Conservation (phyloP, 768 basidiomycete genomes). For the Obba rivulosa region DNA sequence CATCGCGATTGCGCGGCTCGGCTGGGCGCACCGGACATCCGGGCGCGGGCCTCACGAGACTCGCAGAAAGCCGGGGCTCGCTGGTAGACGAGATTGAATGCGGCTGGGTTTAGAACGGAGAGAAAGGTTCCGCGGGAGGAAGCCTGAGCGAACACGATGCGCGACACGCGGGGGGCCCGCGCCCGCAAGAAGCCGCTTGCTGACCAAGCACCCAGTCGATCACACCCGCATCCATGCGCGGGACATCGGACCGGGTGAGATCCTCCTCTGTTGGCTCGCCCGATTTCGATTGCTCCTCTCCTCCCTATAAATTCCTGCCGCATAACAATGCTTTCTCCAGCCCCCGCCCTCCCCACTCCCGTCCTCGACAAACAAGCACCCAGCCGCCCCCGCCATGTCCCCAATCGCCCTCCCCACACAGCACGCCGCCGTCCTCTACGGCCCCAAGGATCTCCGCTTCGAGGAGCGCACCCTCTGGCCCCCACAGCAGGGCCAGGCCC, state of each 20-base stretch:
- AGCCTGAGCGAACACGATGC: not conserved
- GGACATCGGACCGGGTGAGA: slow-evolving; percentile 28
- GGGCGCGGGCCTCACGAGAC: not conserved
- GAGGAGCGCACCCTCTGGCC: slow-evolving; percentile 71
- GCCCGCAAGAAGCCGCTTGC: slow-evolving; percentile 3
- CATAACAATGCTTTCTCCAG: slow-evolving; percentile 16
- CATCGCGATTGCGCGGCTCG: not conserved
- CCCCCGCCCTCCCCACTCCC: slow-evolving; percentile 16
- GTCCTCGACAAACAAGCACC: slow-evolving; percentile 1
- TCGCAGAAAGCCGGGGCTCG: too few species aligned
- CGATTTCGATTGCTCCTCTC: slow-evolving; percentile 15
- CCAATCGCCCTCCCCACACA: slow-evolving; percentile 49
- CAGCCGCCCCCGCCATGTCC: slow-evolving; percentile 30
- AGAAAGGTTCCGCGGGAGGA: slow-evolving; percentile 1
- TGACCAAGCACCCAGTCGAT: slow-evolving; percentile 14
- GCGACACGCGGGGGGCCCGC: not conserved
- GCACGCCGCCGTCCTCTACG: slow-evolving; percentile 76
- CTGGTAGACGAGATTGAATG: not conserved
- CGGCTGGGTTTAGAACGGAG: not conserved
- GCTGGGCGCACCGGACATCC: not conserved
- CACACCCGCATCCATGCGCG: slow-evolving; percentile 20
- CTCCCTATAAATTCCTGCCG: slow-evolving; percentile 11
- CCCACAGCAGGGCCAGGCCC: slow-evolving; percentile 67
- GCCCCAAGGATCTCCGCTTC: slow-evolving; percentile 74
- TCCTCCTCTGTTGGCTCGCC: slow-evolving; percentile 27